These are phyloP conservation scores for Camellia sinensis DNA, from an alignment of 148 eudicot species.

Conservation along the genomic window DNA sequence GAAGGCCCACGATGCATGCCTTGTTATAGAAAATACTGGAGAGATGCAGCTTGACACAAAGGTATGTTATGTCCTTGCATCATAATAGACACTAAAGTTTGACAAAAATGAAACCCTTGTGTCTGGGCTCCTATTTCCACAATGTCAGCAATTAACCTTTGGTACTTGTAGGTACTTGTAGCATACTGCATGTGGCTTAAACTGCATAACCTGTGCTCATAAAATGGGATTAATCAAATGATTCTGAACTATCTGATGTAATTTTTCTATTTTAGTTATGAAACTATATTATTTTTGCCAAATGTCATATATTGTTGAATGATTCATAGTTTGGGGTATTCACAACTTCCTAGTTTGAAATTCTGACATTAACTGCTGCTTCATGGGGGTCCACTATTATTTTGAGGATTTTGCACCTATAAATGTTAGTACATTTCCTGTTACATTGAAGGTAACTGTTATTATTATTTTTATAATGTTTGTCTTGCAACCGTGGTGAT, in stretches of 20 bases:
- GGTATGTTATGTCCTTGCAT: slow-evolving; percentile 39
- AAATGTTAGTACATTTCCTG: not conserved
- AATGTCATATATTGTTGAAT: not conserved
- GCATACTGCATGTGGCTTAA: not conserved
- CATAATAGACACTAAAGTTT: not conserved
- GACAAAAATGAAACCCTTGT: not conserved
- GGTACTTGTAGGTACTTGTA: not conserved
- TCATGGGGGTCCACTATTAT: not conserved
- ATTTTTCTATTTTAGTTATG: not conserved
- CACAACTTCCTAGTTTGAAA: not conserved
- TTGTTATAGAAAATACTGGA: slow-evolving; percentile 55
- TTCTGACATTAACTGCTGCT: not conserved
- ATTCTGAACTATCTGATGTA: not conserved
- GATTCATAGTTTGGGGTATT: not conserved
- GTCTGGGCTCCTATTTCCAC: not conserved
- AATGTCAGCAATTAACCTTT: not conserved
- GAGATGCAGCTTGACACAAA: slow-evolving; percentile 83
- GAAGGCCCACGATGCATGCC: slow-evolving; percentile 90
- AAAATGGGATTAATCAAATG: not conserved
- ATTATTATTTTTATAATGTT: not conserved
- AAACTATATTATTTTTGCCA: not conserved
- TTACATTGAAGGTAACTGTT: not conserved
- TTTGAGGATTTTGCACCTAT: not conserved
- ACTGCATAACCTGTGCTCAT: not conserved
- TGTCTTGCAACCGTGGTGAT: not conserved